These are phyloP conservation scores for Paecilomyces sp. DNA, from an alignment of 2,329 filamentous ascomycete genomes.

Conservation along the genomic window DNA sequence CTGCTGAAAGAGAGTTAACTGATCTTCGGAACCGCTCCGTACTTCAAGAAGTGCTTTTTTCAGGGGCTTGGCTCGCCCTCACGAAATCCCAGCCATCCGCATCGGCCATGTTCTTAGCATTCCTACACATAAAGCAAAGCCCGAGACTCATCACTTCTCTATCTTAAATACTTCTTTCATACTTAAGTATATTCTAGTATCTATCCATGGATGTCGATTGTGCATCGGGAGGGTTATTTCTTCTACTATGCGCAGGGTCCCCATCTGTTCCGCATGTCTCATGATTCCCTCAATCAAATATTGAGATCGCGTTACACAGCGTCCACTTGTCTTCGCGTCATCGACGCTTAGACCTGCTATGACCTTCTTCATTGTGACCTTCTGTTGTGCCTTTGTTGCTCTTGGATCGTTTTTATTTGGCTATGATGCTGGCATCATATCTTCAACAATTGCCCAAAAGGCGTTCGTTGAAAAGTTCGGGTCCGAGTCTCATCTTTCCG, in stretches of 20 bases:
- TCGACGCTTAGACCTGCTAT: background rate
- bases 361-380: constrained; percentile 14
- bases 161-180: background rate
- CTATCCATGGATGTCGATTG: too few species aligned
- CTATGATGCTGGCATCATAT: constrained; percentile 38
- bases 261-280: too few species aligned
- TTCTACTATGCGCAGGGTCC: too few species aligned
- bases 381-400: constrained; percentile 37
- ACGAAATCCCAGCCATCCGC: background rate
- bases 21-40: background rate
- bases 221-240: too few species aligned
- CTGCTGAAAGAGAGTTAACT: background rate
- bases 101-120: background rate
- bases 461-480: constrained; percentile 25
- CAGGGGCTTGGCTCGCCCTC: background rate
- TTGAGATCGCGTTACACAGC: too few species aligned
- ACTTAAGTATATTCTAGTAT: too few species aligned
- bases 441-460: constrained; percentile 27
- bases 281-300: too few species aligned
- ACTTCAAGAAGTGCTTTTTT: background rate
- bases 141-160: background rate
- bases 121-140: background rate
- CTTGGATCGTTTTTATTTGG: constrained; percentile 44
- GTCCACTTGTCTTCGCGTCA: background rate
- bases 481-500: background rate